These are phyloP conservation scores for Penicillium expansum DNA, from an alignment of 2,329 filamentous ascomycete genomes.

Conservation along the genomic window DNA sequence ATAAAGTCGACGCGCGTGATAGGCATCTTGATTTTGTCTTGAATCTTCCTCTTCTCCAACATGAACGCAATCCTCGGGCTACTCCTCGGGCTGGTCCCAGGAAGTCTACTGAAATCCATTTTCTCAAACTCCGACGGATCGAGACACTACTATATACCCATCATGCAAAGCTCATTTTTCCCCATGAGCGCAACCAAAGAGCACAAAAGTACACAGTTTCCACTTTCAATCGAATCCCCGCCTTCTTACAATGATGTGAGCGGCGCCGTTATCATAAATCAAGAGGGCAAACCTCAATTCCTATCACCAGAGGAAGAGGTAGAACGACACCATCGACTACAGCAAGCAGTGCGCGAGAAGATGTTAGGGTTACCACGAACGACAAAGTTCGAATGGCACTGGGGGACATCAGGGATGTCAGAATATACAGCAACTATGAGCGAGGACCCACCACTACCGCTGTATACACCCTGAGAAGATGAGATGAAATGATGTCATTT, in stretches of 20 bases:
- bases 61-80: background rate
- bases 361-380: constrained; percentile 26
- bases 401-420: background rate
- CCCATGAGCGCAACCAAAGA: background rate
- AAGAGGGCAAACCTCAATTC: constrained; percentile 24
- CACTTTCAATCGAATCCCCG: constrained; percentile 1
- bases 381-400: constrained; percentile 19
- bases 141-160: background rate
- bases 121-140: background rate
- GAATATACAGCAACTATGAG: background rate
- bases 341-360: constrained; percentile 24
- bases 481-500: background rate
- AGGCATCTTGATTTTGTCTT: background rate
- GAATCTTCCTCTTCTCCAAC: background rate
- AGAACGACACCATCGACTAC: constrained; percentile 17
- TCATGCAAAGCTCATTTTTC: background rate
- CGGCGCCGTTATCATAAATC: constrained; percentile 27
- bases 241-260: constrained; percentile 29
- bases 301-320: constrained; percentile 27
- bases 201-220: background rate
- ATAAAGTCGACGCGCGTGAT: background rate
- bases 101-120: background rate
- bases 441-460: constrained; percentile 2
- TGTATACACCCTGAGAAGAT: constrained; percentile 3
- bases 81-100: background rate